Base-by-base conservation (phyloP, 805 yeast species). In the Saturnispora mendoncae region DNA sequence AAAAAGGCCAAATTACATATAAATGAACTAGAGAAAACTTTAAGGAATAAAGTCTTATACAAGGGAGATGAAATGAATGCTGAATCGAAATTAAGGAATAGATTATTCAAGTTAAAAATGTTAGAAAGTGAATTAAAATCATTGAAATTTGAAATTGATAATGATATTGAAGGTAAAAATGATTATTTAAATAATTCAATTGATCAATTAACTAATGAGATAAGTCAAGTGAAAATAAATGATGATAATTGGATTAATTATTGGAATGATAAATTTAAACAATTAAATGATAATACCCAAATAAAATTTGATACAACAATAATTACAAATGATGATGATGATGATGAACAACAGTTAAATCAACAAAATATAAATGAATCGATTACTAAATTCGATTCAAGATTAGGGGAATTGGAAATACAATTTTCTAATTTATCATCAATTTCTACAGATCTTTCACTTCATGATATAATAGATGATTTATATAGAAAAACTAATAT, bases 401-500 rank as follows among this genome's bases (percentile, higher is more conserved):
- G 58, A 37, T 10, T 56, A 8, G 33, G 32, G 8, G 42, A 24
- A 15, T 45, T 41, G 48, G 60, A 36, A 26, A 29, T 21, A 2
- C 36, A 13, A 44, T 37, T 35, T 13, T 39, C 39, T 2, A 17
- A 18, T 10, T 13, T 33, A 19, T 20, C 23, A 12, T 13, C 20
- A 24, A 21, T 6, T 15, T 36, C 10, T 6, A 20, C 27, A 3
- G 12, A 38, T 12, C 33, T 45, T 8, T 39, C 62, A 2, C 15
- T 59, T 3, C 58, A 56, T 36, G 42, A 51, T 3, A 39, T 43
- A 15, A 46, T 59, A 4, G 52, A 54, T 37, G 62, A 60, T 44
- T 34, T 60, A 4, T 49, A 54, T 27, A 41, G 56, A 32, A 39
- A 50, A 26, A 18, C 53, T 2, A 50, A 51, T 23, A 4, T 59